Evolutionary conservation across 2,329 filamentous ascomycete genomes (phyloP).

Genomic region (Aspergillus awamori): DNA sequence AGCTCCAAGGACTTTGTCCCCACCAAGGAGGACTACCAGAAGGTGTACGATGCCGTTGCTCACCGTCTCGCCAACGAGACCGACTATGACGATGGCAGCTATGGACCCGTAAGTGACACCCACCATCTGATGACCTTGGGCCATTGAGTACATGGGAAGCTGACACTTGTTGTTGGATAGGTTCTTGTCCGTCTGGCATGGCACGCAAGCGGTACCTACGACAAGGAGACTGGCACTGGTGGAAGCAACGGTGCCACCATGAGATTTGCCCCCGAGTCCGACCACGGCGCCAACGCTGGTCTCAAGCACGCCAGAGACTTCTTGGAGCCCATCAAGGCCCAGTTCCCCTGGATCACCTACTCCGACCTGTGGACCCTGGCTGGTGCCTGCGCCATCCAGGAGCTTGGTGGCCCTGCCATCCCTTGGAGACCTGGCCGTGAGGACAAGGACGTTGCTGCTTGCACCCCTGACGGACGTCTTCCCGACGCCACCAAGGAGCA

Average conservation of each 20-base stretch:
- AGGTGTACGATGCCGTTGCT: constrained; percentile 89
- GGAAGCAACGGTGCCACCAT: constrained; percentile 97
- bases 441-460: constrained; percentile 78
- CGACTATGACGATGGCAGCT: constrained; percentile 95
- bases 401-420: constrained; percentile 87
- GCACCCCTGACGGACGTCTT: constrained; percentile 90
- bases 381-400: constrained; percentile 84
- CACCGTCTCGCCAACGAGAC: constrained; percentile 80
- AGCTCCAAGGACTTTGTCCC: constrained; percentile 65
- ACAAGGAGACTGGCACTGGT: constrained; percentile 83
- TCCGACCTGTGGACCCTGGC: constrained; percentile 95
- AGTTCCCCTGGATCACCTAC: constrained; percentile 95
- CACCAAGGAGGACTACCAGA: constrained; percentile 86
- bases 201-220: constrained; percentile 92
- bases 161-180: constrained; percentile 28
- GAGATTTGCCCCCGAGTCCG: constrained; percentile 86
- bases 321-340: constrained; percentile 84
- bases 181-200: constrained; percentile 86
- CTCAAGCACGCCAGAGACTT: constrained; percentile 86
- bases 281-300: constrained; percentile 93
- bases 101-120: constrained; percentile 67
- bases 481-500: constrained; percentile 78
- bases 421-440: constrained; percentile 84
- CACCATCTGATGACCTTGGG: neutral
- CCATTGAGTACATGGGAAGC: neutral